Evolutionary conservation across 495 filamentous ascomycete genomes (phyloP).

Genomic region (Xylaria venustula): DNA sequence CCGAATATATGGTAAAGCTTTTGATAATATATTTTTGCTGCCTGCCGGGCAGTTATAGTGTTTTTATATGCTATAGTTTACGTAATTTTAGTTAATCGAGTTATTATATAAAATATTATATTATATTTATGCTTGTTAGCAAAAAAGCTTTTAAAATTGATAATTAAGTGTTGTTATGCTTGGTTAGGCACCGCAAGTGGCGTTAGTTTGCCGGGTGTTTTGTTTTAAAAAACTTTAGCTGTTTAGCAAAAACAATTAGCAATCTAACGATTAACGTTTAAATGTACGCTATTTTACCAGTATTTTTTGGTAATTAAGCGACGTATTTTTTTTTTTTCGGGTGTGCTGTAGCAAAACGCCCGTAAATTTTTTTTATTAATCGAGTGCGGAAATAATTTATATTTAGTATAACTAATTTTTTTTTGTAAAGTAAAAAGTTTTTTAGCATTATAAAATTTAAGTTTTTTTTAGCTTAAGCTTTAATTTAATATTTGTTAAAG

Average conservation of each 20-base stretch:
- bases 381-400: neutral
- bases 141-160: too few species aligned
- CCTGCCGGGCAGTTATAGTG: neutral
- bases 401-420: neutral
- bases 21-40: neutral
- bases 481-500: too few species aligned
- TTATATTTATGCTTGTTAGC: too few species aligned
- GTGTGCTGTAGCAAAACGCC: neutral
- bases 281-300: neutral
- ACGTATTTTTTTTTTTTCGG: neutral
- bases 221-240: neutral
- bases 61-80: conserved; percentile 1
- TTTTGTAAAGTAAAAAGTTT: too few species aligned
- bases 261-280: neutral
- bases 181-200: neutral
- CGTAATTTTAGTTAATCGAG: neutral
- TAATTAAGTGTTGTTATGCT: too few species aligned
- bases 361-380: neutral
- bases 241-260: neutral
- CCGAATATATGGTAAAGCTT: too few species aligned
- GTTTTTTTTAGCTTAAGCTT: too few species aligned
- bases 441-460: too few species aligned
- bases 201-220: neutral
- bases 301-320: neutral
- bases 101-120: too few species aligned